These are phyloP conservation scores for Chlorella sp. DNA, from an alignment of 139 green algal genomes.

Conservation along the genomic window DNA sequence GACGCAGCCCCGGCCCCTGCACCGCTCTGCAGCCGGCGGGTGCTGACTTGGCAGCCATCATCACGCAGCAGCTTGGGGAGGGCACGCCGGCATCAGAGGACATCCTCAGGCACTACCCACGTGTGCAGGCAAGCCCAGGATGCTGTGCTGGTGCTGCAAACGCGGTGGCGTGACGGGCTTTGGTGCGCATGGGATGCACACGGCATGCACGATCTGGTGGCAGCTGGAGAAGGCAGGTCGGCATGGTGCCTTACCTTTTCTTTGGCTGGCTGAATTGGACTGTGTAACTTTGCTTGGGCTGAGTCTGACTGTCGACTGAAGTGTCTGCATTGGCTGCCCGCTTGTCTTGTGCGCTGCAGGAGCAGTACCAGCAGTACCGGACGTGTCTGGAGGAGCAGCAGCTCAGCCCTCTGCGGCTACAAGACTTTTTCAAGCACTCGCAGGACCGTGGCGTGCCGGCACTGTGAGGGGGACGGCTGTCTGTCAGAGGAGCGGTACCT, in stretches of 20 bases:
- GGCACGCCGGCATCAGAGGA: neutral
- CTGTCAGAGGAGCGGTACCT: too few relatives aligned
- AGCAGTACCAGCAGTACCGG: conserved; percentile 11
- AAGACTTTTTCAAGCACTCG: conserved; percentile 21
- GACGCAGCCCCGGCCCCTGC: neutral
- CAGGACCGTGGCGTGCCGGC: conserved; percentile 9
- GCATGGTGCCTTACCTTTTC: neutral
- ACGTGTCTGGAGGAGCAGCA: conserved; percentile 2
- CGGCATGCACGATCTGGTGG: neutral
- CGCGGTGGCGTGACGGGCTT: too few relatives aligned
- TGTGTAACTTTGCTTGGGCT: too few relatives aligned
- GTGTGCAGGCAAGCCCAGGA: conserved; percentile 4
- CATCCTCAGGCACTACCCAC: conserved; percentile 24
- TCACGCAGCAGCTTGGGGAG: conserved; percentile 28
- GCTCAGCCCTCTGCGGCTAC: conserved; percentile 7
- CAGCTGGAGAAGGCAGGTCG: neutral
- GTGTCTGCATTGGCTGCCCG: too few relatives aligned
- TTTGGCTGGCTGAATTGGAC: too few relatives aligned
- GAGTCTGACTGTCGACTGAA: too few relatives aligned
- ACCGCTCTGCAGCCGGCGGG: neutral
- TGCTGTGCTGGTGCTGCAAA: neutral
- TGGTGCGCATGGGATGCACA: neutral
- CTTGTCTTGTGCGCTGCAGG: neutral
- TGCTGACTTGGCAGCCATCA: conserved; percentile 18
- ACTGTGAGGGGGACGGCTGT: neutral